phyloP scores from a whole-genome alignment of 2,329 filamentous ascomycete species.

The Xylaria polymorpha region DNA sequence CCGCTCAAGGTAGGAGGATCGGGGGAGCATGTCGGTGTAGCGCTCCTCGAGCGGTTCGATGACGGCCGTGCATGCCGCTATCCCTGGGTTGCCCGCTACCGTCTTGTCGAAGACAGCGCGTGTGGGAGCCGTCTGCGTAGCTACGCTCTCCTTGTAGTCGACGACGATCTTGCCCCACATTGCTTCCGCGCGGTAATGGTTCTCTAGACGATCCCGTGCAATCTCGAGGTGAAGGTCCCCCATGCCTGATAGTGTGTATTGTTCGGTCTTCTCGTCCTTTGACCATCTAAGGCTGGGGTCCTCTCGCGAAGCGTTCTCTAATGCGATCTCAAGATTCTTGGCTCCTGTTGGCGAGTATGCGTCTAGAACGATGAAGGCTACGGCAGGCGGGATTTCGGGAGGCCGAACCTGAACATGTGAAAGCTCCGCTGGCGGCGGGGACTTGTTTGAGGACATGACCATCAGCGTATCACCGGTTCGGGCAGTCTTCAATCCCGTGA shows the following conservation, averaged over 20 bases:
- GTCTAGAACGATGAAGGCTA: slow-evolving; percentile 96
- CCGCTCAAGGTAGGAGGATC: slow-evolving; percentile 60
- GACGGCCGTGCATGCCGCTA: slow-evolving; percentile 77
- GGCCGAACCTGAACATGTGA: slow-evolving; percentile 84
- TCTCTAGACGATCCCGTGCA: slow-evolving; percentile 85
- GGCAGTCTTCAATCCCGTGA: slow-evolving; percentile 89
- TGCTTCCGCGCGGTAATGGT: slow-evolving; percentile 88
- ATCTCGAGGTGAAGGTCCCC: slow-evolving; percentile 96
- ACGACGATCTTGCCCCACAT: slow-evolving; percentile 93
- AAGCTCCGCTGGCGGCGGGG: slow-evolving; percentile 75
- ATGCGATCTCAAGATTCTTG: slow-evolving; percentile 79
- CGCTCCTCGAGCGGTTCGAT: slow-evolving; percentile 70
- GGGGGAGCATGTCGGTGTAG: slow-evolving; percentile 53
- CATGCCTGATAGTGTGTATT: slow-evolving; percentile 95
- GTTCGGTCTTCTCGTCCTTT: slow-evolving; percentile 88
- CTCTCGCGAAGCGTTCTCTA: slow-evolving; percentile 85
- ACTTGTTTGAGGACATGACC: slow-evolving; percentile 71
- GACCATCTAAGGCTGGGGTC: slow-evolving; percentile 91
- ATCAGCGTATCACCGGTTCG: slow-evolving; percentile 94
- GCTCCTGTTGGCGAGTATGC: slow-evolving; percentile 81
- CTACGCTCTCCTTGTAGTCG: slow-evolving; percentile 88
- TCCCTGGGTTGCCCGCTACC: slow-evolving; percentile 82
- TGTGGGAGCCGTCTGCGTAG: slow-evolving; percentile 65
- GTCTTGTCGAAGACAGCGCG: slow-evolving; percentile 79
- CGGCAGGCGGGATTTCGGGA: slow-evolving; percentile 89